phyloP scores from a whole-genome alignment of 73 alveolate genomes.

The Symbiodinium natans region DNA sequence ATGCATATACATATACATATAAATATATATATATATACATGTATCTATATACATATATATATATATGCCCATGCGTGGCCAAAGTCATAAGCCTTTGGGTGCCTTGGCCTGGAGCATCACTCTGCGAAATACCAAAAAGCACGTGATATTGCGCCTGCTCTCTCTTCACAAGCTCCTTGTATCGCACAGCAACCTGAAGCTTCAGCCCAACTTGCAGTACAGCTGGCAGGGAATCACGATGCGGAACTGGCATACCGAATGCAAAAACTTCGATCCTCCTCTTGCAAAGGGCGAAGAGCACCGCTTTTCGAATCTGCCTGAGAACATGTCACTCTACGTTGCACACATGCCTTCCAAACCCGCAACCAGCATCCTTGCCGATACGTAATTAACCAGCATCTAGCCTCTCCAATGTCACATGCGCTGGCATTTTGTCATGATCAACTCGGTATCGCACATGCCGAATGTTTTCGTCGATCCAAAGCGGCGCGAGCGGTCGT shows the following conservation, averaged over 20 bases:
- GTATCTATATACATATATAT: too few species aligned
- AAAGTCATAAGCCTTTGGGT: too few species aligned
- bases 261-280: not conserved
- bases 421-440: not conserved
- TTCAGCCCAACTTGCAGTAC: not conserved
- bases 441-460: not conserved
- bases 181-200: constrained; percentile 71
- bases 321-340: not conserved
- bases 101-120: too few species aligned
- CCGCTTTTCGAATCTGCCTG: not conserved
- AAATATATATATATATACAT: too few species aligned
- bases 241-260: not conserved
- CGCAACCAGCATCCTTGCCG: too few species aligned
- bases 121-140: too few species aligned
- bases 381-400: too few species aligned
- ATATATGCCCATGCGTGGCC: too few species aligned
- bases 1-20: too few species aligned
- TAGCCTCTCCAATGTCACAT: too few species aligned
- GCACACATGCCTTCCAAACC: not conserved
- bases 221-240: not conserved
- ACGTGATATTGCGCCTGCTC: constrained; percentile 24
- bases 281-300: not conserved
- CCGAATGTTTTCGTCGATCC: not conserved
- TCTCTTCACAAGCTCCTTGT: constrained; percentile 59
- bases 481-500: not conserved